Conservation (phyloP, 371 early-diverging fungal species). For the Mitosporidium daphniae region DNA sequence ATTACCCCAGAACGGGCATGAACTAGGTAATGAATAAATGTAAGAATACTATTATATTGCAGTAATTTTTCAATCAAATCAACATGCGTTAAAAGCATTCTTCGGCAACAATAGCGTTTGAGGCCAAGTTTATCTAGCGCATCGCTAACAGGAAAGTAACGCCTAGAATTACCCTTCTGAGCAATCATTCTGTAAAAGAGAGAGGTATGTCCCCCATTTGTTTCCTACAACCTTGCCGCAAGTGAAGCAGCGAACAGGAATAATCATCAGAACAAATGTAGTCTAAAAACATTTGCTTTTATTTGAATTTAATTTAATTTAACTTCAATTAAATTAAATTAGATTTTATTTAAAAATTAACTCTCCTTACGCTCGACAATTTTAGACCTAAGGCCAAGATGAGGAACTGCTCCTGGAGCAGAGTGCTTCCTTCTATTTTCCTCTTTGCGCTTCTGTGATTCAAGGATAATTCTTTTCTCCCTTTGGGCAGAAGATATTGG, state of each 20-base stretch:
- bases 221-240: conserved; percentile 92
- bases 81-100: conserved; percentile 92
- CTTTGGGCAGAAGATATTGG: conserved; percentile 28
- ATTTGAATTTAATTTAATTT: no score
- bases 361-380: no score
- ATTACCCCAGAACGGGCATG: no score
- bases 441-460: conserved; percentile 37
- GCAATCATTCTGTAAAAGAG: conserved; percentile 27
- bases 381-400: no score
- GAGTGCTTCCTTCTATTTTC: conserved; percentile 30
- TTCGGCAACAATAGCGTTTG: conserved; percentile 88
- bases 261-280: no score
- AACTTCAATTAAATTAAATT: no score
- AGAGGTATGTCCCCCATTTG: conserved; percentile 74
- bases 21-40: no score
- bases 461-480: conserved; percentile 32
- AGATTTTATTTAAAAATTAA: no score
- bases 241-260: conserved; percentile 77
- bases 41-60: conserved; percentile 64
- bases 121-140: conserved; percentile 64
- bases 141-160: conserved; percentile 2
- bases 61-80: conserved; percentile 91
- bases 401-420: no score
- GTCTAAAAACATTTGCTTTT: no score
- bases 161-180: conserved; percentile 14